Conservation (phyloP, 208 protist genomes). For the Trypanosoma congolense region DNA sequence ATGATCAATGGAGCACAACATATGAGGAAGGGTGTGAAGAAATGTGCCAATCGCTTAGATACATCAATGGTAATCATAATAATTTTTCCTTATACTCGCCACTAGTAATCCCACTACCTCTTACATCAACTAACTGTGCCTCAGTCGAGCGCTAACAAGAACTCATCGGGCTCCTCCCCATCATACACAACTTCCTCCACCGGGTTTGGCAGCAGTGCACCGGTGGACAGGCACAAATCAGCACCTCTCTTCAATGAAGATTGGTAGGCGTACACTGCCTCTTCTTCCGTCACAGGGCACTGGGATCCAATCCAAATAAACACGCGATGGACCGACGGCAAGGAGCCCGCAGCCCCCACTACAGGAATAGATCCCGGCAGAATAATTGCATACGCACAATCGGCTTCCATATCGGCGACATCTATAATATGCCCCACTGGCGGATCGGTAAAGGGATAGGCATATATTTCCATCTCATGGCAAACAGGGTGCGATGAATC, state of each 20-base stretch:
- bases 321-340: slow-evolving; percentile 14
- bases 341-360: not conserved
- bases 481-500: no score
- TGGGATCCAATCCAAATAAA: slow-evolving; percentile 51
- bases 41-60: no score
- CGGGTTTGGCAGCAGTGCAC: slow-evolving; percentile 22
- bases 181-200: slow-evolving; percentile 44
- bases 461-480: slow-evolving; percentile 10
- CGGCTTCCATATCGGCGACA: slow-evolving; percentile 45
- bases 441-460: slow-evolving; percentile 40
- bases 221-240: slow-evolving; percentile 15
- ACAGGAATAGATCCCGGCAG: slow-evolving; percentile 24
- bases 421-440: slow-evolving; percentile 28
- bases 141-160: slow-evolving; percentile 40
- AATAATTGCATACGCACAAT: slow-evolving; percentile 47
- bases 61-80: no score
- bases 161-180: slow-evolving; percentile 66
- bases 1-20: no score
- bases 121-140: not conserved
- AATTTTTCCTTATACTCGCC: no score
- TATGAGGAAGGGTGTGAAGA: no score
- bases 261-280: slow-evolving; percentile 19
- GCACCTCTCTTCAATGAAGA: slow-evolving; percentile 15
- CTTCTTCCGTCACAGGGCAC: slow-evolving; percentile 23
- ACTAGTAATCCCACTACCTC: no score